Conservation (phyloP, 2,329 filamentous ascomycete species). For the Colletotrichum eremochloae region DNA sequence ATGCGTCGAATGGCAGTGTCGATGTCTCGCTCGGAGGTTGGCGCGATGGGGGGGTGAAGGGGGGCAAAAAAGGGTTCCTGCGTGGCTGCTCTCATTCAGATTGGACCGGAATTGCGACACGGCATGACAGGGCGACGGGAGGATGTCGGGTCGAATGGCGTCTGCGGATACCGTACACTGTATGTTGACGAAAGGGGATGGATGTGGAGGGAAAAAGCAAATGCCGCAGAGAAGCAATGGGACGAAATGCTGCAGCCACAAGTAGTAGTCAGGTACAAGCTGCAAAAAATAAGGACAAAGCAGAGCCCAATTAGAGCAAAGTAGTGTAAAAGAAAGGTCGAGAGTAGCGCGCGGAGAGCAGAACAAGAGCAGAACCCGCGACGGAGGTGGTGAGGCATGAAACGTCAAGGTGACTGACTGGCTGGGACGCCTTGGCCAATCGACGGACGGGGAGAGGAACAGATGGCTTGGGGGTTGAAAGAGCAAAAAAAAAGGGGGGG, state of each 20-base stretch:
- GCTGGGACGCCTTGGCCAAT: slow-evolving; percentile 45
- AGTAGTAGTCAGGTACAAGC: slow-evolving; percentile 2
- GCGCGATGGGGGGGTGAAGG: slow-evolving; percentile 13
- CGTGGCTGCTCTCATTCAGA: slow-evolving; percentile 15
- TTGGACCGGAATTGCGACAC: slow-evolving; percentile 21
- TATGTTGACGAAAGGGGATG: slow-evolving; percentile 24
- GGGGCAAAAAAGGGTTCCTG: slow-evolving; percentile 10
- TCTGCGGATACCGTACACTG: neutral
- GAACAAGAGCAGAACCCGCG: slow-evolving; percentile 46
- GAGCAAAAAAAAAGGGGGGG: slow-evolving; percentile 24
- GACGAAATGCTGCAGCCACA: slow-evolving; percentile 26
- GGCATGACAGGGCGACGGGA: slow-evolving; percentile 35
- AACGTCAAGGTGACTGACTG: slow-evolving; percentile 47
- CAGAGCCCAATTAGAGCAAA: slow-evolving; percentile 12
- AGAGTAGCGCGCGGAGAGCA: slow-evolving; percentile 3
- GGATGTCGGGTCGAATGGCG: slow-evolving; percentile 26
- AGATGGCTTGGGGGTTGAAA: slow-evolving; percentile 22
- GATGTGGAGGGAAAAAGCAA: slow-evolving; percentile 33
- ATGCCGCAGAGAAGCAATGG: slow-evolving; percentile 33
- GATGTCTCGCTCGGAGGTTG: slow-evolving; percentile 18
- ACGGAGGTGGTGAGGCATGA: slow-evolving; percentile 49
- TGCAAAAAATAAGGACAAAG: slow-evolving; percentile 10
- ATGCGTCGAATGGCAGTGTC: slow-evolving; percentile 18
- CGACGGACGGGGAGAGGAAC: slow-evolving; percentile 15
- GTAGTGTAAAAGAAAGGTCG: slow-evolving; percentile 9